Conservation (phyloP, 805 yeast genomes). For the Ogataea chonburiensis region DNA sequence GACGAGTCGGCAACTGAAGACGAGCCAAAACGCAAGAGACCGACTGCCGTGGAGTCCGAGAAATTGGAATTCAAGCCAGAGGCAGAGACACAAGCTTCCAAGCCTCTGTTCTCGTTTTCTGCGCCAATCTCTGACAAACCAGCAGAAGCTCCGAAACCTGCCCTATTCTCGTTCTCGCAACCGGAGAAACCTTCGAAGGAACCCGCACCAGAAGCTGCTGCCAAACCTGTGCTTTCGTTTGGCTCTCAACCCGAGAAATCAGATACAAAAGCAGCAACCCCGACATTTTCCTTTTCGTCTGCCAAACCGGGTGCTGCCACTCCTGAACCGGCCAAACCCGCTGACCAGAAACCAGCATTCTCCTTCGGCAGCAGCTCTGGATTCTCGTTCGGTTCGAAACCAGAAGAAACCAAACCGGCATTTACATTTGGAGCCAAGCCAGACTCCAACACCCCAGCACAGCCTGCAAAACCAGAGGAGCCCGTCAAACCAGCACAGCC, state of each 20-base stretch:
- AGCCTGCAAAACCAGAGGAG: background rate
- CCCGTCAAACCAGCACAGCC: constrained; percentile 12
- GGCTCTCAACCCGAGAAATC: no score
- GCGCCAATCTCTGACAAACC: constrained; percentile 1
- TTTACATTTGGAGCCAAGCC: constrained; percentile 7
- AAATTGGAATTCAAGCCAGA: background rate
- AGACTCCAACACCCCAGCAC: no score
- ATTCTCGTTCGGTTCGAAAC: no score
- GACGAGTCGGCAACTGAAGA: no score
- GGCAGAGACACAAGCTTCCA: background rate
- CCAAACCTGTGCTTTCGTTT: no score
- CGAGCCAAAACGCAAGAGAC: constrained; percentile 4
- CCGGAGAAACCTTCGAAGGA: no score
- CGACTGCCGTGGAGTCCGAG: background rate
- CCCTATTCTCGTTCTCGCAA: constrained; percentile 2
- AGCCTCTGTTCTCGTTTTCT: constrained; percentile 6
- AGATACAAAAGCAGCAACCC: background rate
- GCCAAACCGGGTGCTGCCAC: no score
- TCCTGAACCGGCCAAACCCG: constrained; percentile 3
- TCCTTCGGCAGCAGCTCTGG: no score
- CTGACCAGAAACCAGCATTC: constrained; percentile 9
- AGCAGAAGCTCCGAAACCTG: background rate
- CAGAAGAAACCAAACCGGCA: no score
- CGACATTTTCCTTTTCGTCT: constrained; percentile 14
- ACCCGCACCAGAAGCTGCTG: no score